A percentile compares a stretch with the other conserved stretches of the same genome.
Evolutionary conservation across 257 asterid genomes (phyloP).

Genomic region (Petunia axillaris): DNA sequence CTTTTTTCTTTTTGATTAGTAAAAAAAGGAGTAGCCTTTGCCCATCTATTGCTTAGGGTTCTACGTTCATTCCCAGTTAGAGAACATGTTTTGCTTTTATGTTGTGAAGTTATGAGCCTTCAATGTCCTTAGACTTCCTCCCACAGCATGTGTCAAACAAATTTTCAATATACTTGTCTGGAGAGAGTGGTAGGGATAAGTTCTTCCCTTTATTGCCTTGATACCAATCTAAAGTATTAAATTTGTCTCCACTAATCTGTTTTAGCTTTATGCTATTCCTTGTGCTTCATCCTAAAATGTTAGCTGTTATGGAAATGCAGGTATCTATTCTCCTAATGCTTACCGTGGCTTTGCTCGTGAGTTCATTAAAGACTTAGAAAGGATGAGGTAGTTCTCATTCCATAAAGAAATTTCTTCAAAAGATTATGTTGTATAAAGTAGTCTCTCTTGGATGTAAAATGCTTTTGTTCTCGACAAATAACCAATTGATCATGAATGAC

Average conservation of each 20-base stretch:
- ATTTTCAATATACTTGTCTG: background rate
- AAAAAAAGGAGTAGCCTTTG: background rate
- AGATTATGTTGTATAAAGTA: background rate
- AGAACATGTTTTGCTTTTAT: background rate
- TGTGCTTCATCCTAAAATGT: constrained; percentile 1
- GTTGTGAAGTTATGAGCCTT: constrained; percentile 11
- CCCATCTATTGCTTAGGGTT: background rate
- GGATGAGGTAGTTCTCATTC: constrained; percentile 62
- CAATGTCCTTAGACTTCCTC: constrained; percentile 4
- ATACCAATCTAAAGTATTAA: background rate
- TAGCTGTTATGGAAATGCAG: constrained; percentile 43
- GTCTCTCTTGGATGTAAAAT: background rate
- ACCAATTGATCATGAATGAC: constrained; percentile 16
- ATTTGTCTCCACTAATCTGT: background rate
- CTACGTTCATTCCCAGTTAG: background rate
- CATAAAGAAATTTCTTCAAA: background rate
- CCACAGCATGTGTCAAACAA: background rate
- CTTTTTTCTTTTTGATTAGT: too few species aligned
- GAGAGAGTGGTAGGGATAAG: background rate
- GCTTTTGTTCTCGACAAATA: background rate
- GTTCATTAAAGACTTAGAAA: constrained; percentile 93
- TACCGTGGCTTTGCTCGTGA: constrained; percentile 99
- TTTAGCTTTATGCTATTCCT: background rate
- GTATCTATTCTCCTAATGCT: constrained; percentile 96
- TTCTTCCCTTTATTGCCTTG: background rate